Evolutionary conservation across 306 rosid species (phyloP), one percentile per base, ranked within the genome.

Genomic region (Rosa lucieae): DNA sequence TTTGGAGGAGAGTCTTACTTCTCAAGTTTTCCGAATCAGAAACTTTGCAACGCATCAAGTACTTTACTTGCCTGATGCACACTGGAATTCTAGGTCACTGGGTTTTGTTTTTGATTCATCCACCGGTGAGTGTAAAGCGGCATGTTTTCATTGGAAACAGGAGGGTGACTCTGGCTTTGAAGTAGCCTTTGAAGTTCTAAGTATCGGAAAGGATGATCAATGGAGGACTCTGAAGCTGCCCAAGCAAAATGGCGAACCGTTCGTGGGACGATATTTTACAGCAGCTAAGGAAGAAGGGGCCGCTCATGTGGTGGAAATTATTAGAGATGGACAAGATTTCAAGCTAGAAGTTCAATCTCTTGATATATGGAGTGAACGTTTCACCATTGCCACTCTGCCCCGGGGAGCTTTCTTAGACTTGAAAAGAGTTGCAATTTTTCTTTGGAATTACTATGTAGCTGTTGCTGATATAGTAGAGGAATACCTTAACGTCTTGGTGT

Each of bases 61-160:
- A 32, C 29, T 49, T 18, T 15, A 51, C 76, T 35, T 72, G 63
- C 76, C 65, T 3, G 2, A 35, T 18, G 32, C 67, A 2, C 32
- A 52, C 8, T 3, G 2, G 23, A 10, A 17, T 1, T 1, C 9
- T 17, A 6, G 7, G 2, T 8, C 2, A 5, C 6, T 51, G 77
- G 43, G 10, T 35, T 61, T 40, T 21, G 56, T 9, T 40, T 26
- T 40, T 2, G 17, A 75, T 26, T 43, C 56, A 23, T 26, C 9
- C 2, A 75, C 56, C 15, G 70, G 69, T 23, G 70, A 58, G 44
- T 43, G 70, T 43, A 73, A 73, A 73, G 67, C 37, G 39, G 65
- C 9, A 11, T 37, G 37, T 73, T 1, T 32, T 32, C 3, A 32
- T 32, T 32, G 3, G 3, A 32, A 32, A 32, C 37, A 32, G 37